Base-by-base conservation (phyloP, 2,329 filamentous ascomycete genomes). In the Xylaria sp. region DNA sequence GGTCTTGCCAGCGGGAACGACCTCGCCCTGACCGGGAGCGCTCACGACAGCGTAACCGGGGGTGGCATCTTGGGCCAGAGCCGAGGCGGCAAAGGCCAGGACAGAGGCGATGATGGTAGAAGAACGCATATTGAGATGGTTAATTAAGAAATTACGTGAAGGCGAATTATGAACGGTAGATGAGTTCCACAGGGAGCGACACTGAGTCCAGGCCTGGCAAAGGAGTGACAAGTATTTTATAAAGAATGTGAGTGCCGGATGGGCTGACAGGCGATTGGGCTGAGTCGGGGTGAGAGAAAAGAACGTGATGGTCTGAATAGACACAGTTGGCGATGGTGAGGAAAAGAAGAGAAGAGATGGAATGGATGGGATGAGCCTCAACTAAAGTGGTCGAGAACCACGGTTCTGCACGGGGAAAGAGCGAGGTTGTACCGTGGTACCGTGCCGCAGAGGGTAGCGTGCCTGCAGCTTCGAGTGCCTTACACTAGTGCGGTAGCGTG, bases 1-100 rank as follows among this genome's bases (percentile, higher is more conserved):
- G 62, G 81, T 79, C 74, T 81, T 72, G 74, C 88, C 88, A 51
- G 86, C 85, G 39, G 78, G 63, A 72, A 90, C 72, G 55, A 78
- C 69, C 78, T 86, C 79, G 74, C 80, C 80, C 61, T 81, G 50
- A 39, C 75, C 72, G 69, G 89, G 89, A 69, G 80, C 80, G 74
- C 76, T 82, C 77, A 91, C 81, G 76, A 83, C 79, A 77, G 89
- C 83, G 80, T 90, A 91, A 76, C 84, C 84, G n/a, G 80, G 66
- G 58, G 84, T 71, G 56, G 66, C 46, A 46, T 51, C 86, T 80
- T 88, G 86, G 67, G 87, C 88, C 69, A 87, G 72, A 72, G 79
- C 84, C 70, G 84, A 78, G 80, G 82, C 81, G 75, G 83, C 83
- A 72, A 86, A 82, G 77, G 86, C 87, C 81, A 89, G 74, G 73